Conservation (phyloP, 306 rosid genomes). For the Coriaria nepalensis region DNA sequence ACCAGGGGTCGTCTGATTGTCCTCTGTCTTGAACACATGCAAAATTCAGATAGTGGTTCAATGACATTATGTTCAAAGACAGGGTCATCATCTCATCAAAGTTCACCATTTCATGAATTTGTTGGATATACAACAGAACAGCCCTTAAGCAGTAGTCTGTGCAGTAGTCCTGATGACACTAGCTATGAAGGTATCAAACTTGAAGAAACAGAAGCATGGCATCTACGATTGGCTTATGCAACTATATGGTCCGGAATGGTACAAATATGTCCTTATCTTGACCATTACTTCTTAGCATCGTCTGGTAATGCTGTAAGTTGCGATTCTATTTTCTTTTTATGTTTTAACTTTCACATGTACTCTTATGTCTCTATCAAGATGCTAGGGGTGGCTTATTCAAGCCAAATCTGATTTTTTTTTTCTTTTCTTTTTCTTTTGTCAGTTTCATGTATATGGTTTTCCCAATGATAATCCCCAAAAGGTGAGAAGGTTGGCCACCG, state of each 20-base stretch:
- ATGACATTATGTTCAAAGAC: conserved; percentile 70
- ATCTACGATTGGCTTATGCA: conserved; percentile 54
- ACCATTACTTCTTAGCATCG: conserved; percentile 86
- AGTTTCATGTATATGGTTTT: conserved; percentile 86
- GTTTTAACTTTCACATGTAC: too few relatives aligned
- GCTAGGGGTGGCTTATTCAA: not conserved
- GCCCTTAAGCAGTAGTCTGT: conserved; percentile 68
- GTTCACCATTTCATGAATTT: conserved; percentile 63
- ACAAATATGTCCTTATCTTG: conserved; percentile 75
- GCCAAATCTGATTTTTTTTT: not conserved
- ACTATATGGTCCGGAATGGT: conserved; percentile 64
- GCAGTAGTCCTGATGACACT: conserved; percentile 76
- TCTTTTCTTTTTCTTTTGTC: conserved; percentile 25
- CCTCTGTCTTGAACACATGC: conserved; percentile 72
- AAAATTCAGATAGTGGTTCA: conserved; percentile 89
- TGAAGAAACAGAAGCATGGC: conserved; percentile 89
- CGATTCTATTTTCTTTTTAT: conserved; percentile 3
- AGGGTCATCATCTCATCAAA: conserved; percentile 58
- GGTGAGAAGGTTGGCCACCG: conserved; percentile 52
- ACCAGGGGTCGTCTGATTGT: conserved; percentile 81
- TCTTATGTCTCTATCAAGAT: not conserved
- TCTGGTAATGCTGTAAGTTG: conserved; percentile 75
- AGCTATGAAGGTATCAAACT: conserved; percentile 79
- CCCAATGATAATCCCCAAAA: conserved; percentile 60
- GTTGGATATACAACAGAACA: conserved; percentile 73